A percentile compares a stretch with the other conserved stretches of the same genome.
These are phyloP conservation scores for Haplosporangium sp. DNA, from an alignment of 371 early-diverging fungal species.

Conservation along the genomic window DNA sequence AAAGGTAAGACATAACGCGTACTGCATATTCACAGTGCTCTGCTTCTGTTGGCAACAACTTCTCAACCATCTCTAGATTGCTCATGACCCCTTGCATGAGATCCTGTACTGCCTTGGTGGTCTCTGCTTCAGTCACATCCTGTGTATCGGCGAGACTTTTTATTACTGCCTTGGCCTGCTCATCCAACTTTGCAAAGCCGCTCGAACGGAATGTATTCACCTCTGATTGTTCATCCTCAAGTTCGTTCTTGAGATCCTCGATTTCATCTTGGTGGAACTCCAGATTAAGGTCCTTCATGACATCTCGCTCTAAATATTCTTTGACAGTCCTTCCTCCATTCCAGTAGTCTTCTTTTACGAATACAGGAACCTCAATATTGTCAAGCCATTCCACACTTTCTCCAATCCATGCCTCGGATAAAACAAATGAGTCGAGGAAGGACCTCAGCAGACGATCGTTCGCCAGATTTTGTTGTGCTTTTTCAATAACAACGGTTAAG, in stretches of 20 bases:
- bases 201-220: slow-evolving; percentile 44
- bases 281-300: slow-evolving; percentile 26
- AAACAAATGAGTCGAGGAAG: slow-evolving; percentile 39
- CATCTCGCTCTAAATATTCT: slow-evolving; percentile 33
- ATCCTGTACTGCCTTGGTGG: slow-evolving; percentile 29
- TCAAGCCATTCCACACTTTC: slow-evolving; percentile 54
- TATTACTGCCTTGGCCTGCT: slow-evolving; percentile 41
- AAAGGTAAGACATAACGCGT: slow-evolving; percentile 41
- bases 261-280: slow-evolving; percentile 28
- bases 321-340: slow-evolving; percentile 38
- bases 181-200: slow-evolving; percentile 44
- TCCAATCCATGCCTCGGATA: slow-evolving; percentile 52
- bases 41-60: slow-evolving; percentile 44
- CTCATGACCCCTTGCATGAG: slow-evolving; percentile 41
- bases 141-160: slow-evolving; percentile 26
- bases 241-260: slow-evolving; percentile 35
- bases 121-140: slow-evolving; percentile 39
- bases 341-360: slow-evolving; percentile 45
- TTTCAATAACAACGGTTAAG: slow-evolving; percentile 36
- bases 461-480: slow-evolving; percentile 40
- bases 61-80: slow-evolving; percentile 47
- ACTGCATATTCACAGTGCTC: slow-evolving; percentile 33
- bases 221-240: slow-evolving; percentile 42
- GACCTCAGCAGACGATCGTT: slow-evolving; percentile 45
- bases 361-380: slow-evolving; percentile 40